phyloP scores from a whole-genome alignment of 2,329 filamentous ascomycete species.

The Fusarium duplospermum region DNA sequence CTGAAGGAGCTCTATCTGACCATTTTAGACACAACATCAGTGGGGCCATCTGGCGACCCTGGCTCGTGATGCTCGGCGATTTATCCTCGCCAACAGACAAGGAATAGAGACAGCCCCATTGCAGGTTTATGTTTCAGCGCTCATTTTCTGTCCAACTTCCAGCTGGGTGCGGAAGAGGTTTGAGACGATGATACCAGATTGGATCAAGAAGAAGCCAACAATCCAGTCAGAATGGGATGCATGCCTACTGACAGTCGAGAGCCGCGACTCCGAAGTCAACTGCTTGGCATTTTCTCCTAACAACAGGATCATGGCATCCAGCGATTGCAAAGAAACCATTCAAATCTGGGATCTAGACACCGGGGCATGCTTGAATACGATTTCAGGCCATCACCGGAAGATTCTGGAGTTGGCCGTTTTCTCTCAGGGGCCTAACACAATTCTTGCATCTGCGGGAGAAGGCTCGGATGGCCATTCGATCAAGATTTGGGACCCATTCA shows the following conservation, averaged over 20 bases:
- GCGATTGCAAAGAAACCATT: fast-evolving
- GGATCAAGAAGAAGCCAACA: not conserved
- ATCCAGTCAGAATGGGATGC: not conserved
- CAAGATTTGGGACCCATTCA: not conserved
- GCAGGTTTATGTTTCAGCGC: not conserved
- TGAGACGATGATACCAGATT: not conserved
- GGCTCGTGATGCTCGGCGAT: not conserved
- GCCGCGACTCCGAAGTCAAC: fast-evolving
- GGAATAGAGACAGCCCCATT: not conserved
- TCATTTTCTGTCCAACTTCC: not conserved
- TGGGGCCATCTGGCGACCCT: not conserved
- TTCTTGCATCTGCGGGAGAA: not conserved
- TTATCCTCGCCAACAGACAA: not conserved
- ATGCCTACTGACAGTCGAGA: not conserved
- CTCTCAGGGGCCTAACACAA: not conserved
- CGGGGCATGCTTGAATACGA: not conserved
- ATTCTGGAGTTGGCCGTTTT: not conserved
- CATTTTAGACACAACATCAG: not conserved
- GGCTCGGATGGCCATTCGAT: not conserved
- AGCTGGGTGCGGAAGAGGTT: not conserved
- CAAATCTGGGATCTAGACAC: not conserved
- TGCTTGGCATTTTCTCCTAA: not conserved
- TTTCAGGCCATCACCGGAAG: fast-evolving
- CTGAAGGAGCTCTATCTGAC: not conserved
- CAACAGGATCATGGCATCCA: not conserved